These are phyloP conservation scores for Globisporangium paroecandrum DNA, from an alignment of 352 stramenopile species.

Conservation along the genomic window DNA sequence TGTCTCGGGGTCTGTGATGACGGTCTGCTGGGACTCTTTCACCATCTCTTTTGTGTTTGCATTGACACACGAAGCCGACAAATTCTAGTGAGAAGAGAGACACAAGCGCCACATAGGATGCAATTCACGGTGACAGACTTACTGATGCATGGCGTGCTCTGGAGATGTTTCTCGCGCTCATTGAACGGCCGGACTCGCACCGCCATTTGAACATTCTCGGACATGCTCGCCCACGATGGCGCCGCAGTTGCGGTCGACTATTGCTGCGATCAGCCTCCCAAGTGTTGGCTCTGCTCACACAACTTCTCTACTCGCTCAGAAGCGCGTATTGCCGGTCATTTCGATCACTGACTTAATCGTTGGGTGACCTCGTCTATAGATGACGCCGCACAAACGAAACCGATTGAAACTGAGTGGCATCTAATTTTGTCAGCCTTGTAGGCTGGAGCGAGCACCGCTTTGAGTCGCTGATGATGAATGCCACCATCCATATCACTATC, in stretches of 20 bases:
- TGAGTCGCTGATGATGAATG: background rate
- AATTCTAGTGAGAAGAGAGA: background rate
- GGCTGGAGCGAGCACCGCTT: background rate
- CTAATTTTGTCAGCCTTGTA: background rate
- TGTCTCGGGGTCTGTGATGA: constrained; percentile 81
- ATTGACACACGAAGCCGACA: background rate
- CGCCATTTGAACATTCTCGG: constrained; percentile 82
- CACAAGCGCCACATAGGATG: background rate
- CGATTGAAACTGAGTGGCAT: constrained; percentile 1
- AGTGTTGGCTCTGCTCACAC: background rate
- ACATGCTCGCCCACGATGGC: constrained; percentile 32
- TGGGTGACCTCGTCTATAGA: background rate
- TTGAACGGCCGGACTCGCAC: constrained; percentile 82
- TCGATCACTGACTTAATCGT: background rate
- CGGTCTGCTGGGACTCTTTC: constrained; percentile 75
- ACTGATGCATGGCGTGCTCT: constrained; percentile 71
- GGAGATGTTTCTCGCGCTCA: constrained; percentile 72
- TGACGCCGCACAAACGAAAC: background rate
- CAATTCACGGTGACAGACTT: constrained; percentile 5
- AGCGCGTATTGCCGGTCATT: constrained; percentile 1
- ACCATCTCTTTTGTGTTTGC: constrained; percentile 48
- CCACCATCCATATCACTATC: background rate
- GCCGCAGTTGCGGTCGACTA: background rate
- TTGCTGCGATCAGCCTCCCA: background rate
- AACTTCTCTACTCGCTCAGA: background rate